phyloP scores from a whole-genome alignment of 2,329 filamentous ascomycete species.

The Chaetomiaceae sp. region DNA sequence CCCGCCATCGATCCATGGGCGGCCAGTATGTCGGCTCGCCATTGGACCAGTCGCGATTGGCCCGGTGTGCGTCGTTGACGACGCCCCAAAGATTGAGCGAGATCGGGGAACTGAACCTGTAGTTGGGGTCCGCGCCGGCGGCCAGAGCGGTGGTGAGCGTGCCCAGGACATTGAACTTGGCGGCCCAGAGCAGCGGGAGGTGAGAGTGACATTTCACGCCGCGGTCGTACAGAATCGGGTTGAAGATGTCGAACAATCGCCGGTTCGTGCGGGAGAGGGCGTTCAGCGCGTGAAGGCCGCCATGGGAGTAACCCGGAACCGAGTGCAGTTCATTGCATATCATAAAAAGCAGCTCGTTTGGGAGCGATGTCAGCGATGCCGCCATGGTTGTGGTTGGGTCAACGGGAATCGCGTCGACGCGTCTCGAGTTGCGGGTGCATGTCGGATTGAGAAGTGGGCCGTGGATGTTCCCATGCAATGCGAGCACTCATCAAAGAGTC shows the following conservation, averaged over 20 bases:
- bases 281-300: too few species aligned
- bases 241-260: slow-evolving; percentile 12
- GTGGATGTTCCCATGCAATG: too few species aligned
- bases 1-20: too few species aligned
- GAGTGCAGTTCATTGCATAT: slow-evolving; percentile 14
- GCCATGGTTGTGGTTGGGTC: neutral
- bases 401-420: too few species aligned
- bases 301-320: too few species aligned
- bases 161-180: slow-evolving; percentile 4
- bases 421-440: too few species aligned
- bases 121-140: slow-evolving; percentile 18
- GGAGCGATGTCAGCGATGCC: neutral
- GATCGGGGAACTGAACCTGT: slow-evolving; percentile 1
- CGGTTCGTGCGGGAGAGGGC: slow-evolving; percentile 16
- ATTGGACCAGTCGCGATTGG: too few species aligned
- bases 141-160: slow-evolving; percentile 20
- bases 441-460: too few species aligned
- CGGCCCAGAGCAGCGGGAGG: slow-evolving; percentile 21
- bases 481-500: too few species aligned
- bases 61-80: neutral
- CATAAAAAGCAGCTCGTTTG: slow-evolving; percentile 19
- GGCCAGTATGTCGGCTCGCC: too few species aligned
- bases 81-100: neutral
- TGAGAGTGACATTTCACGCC: neutral
- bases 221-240: slow-evolving; percentile 20